These are phyloP conservation scores for Pulveroboletus sp. DNA, from an alignment of 768 basidiomycete genomes.

Conservation along the genomic window DNA sequence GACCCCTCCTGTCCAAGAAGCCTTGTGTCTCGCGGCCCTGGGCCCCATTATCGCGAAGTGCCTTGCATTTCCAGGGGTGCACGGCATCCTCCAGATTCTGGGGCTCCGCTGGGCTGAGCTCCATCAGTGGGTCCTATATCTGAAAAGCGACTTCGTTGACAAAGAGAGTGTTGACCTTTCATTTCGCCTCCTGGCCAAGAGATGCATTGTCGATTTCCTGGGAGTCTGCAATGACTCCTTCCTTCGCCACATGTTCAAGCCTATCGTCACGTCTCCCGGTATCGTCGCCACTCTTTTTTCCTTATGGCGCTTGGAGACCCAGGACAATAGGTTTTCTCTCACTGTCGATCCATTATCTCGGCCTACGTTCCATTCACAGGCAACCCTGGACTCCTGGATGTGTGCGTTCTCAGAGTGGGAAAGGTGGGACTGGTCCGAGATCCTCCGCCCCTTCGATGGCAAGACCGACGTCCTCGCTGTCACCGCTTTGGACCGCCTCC, in stretches of 20 bases:
- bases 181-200: constrained; percentile 22
- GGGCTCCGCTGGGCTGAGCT: constrained; percentile 16
- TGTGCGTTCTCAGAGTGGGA: constrained; percentile 20
- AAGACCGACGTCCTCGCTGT: constrained; percentile 16
- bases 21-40: constrained; percentile 15
- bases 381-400: constrained; percentile 27
- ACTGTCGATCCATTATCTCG: constrained; percentile 1
- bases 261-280: constrained; percentile 14
- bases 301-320: constrained; percentile 26
- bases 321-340: constrained; percentile 16
- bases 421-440: constrained; percentile 26
- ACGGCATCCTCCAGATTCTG: constrained; percentile 4
- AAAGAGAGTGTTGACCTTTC: constrained; percentile 13
- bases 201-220: constrained; percentile 18
- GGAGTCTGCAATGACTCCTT: constrained; percentile 12
- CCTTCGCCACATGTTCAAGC: constrained; percentile 17
- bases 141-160: constrained; percentile 21
- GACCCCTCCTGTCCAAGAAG: constrained; percentile 19
- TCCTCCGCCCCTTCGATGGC: constrained; percentile 21
- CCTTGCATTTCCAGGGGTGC: not conserved
- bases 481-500: constrained; percentile 24
- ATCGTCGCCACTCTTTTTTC: constrained; percentile 21
- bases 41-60: constrained; percentile 12
- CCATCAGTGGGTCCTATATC: constrained; percentile 23
- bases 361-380: constrained; percentile 8